phyloP scores from a whole-genome alignment of 768 basidiomycete species.

The Chalciporus sphaerocephalus region DNA sequence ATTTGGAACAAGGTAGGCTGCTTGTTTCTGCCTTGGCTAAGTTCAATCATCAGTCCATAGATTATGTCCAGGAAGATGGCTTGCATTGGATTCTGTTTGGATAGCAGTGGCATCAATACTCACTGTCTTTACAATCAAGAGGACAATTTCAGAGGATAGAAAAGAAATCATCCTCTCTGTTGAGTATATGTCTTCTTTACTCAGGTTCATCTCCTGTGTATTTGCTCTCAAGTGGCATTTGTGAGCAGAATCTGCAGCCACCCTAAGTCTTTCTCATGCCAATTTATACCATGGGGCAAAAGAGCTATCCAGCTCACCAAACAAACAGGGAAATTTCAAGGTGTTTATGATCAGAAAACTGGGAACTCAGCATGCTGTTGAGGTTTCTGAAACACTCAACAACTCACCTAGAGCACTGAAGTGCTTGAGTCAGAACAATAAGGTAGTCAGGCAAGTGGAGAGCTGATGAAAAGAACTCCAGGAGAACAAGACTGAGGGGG shows the following conservation, averaged over 20 bases:
- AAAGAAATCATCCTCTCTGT: constrained; percentile 30
- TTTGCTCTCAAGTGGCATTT: not conserved
- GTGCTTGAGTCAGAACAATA: too few species aligned
- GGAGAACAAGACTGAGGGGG: too few species aligned
- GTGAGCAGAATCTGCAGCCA: constrained; percentile 26
- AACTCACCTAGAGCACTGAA: too few species aligned
- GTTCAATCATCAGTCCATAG: constrained; percentile 19
- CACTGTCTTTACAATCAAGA: constrained; percentile 37
- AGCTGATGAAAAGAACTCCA: too few species aligned
- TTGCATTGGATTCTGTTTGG: constrained; percentile 43
- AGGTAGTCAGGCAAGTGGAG: too few species aligned
- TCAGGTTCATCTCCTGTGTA: constrained; percentile 29
- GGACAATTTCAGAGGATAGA: constrained; percentile 33
- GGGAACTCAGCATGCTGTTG: not conserved
- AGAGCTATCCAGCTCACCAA: constrained; percentile 30
- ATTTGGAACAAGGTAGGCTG: constrained; percentile 37
- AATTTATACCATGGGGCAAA: constrained; percentile 34
- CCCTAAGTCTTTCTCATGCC: constrained; percentile 40
- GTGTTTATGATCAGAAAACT: not conserved
- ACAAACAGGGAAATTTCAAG: not conserved
- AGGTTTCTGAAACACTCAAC: too few species aligned
- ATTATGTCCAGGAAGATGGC: constrained; percentile 42
- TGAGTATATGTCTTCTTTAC: constrained; percentile 33
- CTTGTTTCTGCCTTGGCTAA: not conserved
- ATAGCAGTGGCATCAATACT: constrained; percentile 40